Conservation (phyloP, 2,329 filamentous ascomycete species). For the Leptographium flavum region DNA sequence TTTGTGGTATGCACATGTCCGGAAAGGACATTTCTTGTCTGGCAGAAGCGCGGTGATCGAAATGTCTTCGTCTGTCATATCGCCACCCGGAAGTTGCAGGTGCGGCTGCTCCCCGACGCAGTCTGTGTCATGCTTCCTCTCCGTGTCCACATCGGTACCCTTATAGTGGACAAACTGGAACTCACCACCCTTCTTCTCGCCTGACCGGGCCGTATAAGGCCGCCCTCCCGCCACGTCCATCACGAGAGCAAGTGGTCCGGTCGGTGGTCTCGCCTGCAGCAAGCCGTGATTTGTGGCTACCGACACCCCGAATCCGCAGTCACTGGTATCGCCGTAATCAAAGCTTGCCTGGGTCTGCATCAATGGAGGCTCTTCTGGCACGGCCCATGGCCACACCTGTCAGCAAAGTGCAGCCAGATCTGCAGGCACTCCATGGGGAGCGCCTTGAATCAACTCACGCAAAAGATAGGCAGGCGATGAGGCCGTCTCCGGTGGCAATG, state of each 20-base stretch:
- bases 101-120: neutral
- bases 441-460: neutral
- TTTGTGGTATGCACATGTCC: slow-evolving; percentile 1
- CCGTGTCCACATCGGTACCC: neutral
- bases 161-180: slow-evolving; percentile 4
- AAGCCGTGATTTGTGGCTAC: neutral
- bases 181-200: neutral
- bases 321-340: neutral
- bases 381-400: neutral
- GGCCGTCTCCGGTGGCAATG: neutral
- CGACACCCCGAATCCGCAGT: neutral
- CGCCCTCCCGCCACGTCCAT: neutral
- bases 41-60: slow-evolving; percentile 1
- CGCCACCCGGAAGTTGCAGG: neutral
- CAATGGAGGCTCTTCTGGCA: neutral
- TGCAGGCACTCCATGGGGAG: neutral
- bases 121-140: neutral
- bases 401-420: neutral
- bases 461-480: neutral
- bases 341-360: neutral
- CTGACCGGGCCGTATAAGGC: neutral
- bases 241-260: neutral
- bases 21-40: slow-evolving; percentile 3
- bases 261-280: neutral
- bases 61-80: neutral